Conservation (phyloP, 495 filamentous ascomycete genomes). For the Alectoria sarmentosa region DNA sequence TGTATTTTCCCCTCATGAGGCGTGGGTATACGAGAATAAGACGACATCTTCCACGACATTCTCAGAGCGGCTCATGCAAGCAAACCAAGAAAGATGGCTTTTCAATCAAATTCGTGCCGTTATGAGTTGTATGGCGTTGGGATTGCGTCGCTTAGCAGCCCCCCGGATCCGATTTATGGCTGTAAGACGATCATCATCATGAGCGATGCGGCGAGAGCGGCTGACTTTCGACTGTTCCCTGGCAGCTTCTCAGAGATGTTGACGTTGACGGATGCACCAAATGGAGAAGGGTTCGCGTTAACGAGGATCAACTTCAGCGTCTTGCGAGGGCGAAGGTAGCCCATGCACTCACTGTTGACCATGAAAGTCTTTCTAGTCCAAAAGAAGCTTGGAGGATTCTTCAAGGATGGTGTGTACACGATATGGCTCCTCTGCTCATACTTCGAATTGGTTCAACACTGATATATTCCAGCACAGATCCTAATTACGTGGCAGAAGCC, state of each 20-base stretch:
- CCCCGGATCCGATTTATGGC: neutral
- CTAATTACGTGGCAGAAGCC: neutral
- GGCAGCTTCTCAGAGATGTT: neutral
- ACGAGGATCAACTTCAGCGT: neutral
- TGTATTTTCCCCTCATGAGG: slow-evolving; percentile 8
- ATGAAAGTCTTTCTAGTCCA: too few relatives aligned
- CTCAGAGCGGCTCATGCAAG: neutral
- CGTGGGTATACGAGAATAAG: slow-evolving; percentile 1
- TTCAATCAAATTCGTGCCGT: neutral
- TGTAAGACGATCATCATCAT: neutral
- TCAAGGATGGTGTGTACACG: neutral
- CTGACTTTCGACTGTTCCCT: neutral
- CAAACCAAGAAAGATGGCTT: slow-evolving; percentile 1
- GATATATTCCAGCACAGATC: neutral
- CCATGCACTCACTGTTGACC: neutral
- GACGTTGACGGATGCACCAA: neutral
- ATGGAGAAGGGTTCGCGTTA: neutral
- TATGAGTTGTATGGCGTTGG: slow-evolving; percentile 7
- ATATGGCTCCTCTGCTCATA: too few relatives aligned
- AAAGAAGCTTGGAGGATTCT: neutral
- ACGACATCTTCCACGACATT: neutral
- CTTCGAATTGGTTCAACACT: neutral
- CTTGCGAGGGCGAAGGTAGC: neutral
- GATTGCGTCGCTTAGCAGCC: neutral
- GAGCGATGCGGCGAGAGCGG: slow-evolving; percentile 8